Evolutionary conservation across 2,329 filamentous ascomycete species (phyloP).

Genomic region (Aspergillus sp.): DNA sequence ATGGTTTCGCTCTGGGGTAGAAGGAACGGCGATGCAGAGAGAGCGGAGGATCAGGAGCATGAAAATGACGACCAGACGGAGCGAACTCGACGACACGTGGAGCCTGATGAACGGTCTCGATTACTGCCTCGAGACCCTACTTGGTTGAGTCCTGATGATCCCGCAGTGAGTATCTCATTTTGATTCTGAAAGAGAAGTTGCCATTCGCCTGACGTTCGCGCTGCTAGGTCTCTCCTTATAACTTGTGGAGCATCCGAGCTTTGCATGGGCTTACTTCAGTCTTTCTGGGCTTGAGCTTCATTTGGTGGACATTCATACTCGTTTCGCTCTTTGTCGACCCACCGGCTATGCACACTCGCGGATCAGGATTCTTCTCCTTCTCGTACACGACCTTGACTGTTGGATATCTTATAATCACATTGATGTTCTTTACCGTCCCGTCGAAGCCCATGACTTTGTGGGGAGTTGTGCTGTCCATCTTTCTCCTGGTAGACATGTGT

Average conservation of each 20-base stretch:
- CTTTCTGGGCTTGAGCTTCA: conserved; percentile 68
- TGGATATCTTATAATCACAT: conserved; percentile 67
- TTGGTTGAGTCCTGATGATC: conserved; percentile 74
- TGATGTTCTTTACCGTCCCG: conserved; percentile 84
- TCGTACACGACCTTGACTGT: conserved; percentile 75
- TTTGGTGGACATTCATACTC: conserved; percentile 93
- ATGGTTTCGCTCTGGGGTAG: conserved; percentile 55
- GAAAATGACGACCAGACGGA: conserved; percentile 19
- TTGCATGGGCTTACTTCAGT: conserved; percentile 72
- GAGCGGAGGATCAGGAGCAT: conserved; percentile 9
- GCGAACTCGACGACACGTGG: conserved; percentile 13
- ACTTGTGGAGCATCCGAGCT: conserved; percentile 83
- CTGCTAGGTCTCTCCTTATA: conserved; percentile 72
- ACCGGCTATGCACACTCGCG: conserved; percentile 76
- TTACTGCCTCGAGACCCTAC: conserved; percentile 63
- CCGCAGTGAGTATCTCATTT: conserved; percentile 56
- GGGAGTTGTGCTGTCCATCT: conserved; percentile 60
- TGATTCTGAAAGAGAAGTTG: not conserved
- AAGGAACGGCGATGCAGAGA: conserved; percentile 43
- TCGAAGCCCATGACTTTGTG: conserved; percentile 73
- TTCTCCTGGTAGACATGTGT: conserved; percentile 71
- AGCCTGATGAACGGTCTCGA: conserved; percentile 59
- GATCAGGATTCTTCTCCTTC: conserved; percentile 90
- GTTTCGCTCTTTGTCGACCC: conserved; percentile 87
- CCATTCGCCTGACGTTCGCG: not conserved